Percentiles rank a stretch among this genome's conserved stretches.
Evolutionary conservation across 1,284 basidiomycete species (phyloP).

Genomic region (Ganoderma leucocontextum): DNA sequence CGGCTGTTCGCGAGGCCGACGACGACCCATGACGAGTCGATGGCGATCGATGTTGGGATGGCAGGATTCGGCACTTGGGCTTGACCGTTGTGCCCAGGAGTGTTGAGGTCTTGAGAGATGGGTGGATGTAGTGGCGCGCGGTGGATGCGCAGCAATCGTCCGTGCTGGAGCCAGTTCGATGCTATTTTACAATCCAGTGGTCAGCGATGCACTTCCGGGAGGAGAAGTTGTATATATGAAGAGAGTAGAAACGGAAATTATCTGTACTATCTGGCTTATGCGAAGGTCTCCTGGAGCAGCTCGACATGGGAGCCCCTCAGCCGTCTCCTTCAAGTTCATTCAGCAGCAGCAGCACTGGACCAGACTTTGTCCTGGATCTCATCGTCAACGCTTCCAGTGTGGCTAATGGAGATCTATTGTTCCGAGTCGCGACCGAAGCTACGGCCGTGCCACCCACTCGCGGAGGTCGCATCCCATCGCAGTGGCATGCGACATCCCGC

Average conservation of each 20-base stretch:
- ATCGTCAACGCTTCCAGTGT: not conserved
- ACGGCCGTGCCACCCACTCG: not conserved
- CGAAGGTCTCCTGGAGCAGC: not conserved
- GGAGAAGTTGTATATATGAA: no score
- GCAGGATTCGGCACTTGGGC: conserved; percentile 26
- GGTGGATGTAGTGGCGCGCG: conserved; percentile 55
- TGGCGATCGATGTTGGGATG: conserved; percentile 81
- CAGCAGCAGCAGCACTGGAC: not conserved
- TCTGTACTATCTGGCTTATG: not conserved
- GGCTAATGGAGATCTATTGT: not conserved
- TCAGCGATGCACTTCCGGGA: not conserved
- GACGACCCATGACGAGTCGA: conserved; percentile 88
- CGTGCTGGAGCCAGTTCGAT: conserved; percentile 88
- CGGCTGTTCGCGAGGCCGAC: conserved; percentile 90
- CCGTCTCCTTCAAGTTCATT: not conserved
- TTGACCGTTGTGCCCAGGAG: conserved; percentile 22
- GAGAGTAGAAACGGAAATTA: not conserved
- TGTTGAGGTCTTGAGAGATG: conserved; percentile 27
- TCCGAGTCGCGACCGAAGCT: not conserved
- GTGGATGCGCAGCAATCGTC: conserved; percentile 79
- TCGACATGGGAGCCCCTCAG: not conserved
- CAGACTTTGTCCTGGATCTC: not conserved
- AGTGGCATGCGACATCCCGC: not conserved
- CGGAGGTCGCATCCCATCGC: not conserved
- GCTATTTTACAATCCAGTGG: conserved; percentile 50